Evolutionary conservation across 306 rosid species (phyloP), one percentile per base, ranked within the genome.

Genomic region (Pyrus communis): DNA sequence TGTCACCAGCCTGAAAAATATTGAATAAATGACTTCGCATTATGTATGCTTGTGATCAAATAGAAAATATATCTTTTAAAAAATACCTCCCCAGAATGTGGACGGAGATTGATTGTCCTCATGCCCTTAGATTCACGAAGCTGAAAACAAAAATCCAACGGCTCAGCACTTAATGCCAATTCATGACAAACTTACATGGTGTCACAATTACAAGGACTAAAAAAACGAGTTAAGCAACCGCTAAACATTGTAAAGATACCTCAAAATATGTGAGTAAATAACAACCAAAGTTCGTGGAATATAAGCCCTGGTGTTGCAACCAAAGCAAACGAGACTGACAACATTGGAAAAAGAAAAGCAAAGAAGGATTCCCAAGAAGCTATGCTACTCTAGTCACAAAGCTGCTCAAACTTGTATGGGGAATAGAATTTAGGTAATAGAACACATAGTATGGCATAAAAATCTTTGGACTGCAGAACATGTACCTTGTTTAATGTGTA

Each of bases 81-180:
- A 52, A 33, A 73, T 88, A 95, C 98, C 98, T 95, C 98, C 77
- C 98, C 98, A 78, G 97, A 82, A 78, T 95, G 98, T 42, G 98
- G 98, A 80, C 98, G 98, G 80, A 95, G 89, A 83, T 95, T 95
- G 80, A 95, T 95, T 70, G 97, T 95, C 23, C 90, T 85, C 98
- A 95, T 86, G 80, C 97, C 97, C 83, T 92, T 95, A 14, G 93
- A 92, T 84, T 95, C 98, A 69, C 98, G 97, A 85, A 95, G 97
- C 98, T 95, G 93, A 75, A 81, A 82, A 86, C 74, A 55, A 84
- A 74, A 40, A 70, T 31, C 76, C 30, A 80, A 25, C 17, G 17
- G 69, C 66, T 81, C 78, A 88, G 80, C 31, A 59, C 76, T 68
- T 30, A 38, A 59, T 31, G 27, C 17, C 65, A 54, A 51, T 60